Percentiles rank a stretch among this genome's conserved stretches.
phyloP scores from a whole-genome alignment of 192 early-diverging fungal genomes.

The Piromyces finnis region DNA sequence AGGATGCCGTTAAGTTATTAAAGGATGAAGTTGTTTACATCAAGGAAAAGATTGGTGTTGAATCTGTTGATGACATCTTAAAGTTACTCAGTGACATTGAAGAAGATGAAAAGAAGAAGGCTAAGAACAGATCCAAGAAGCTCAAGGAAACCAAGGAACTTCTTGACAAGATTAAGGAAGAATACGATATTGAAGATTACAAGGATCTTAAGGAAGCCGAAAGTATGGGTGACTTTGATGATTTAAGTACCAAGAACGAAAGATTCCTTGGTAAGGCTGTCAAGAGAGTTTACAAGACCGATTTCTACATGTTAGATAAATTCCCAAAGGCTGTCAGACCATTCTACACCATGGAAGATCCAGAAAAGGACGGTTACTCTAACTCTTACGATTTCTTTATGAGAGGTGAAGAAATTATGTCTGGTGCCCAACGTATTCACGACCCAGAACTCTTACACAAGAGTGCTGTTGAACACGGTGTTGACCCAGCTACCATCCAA shows the following conservation, averaged over 20 bases:
- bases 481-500: conserved; percentile 68
- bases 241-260: conserved; percentile 80
- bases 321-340: conserved; percentile 91
- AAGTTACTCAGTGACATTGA: background rate
- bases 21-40: conserved; percentile 73
- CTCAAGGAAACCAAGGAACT: background rate
- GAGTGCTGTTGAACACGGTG: conserved; percentile 40
- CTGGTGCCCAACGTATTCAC: conserved; percentile 97
- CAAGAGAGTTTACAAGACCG: conserved; percentile 83
- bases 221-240: conserved; percentile 62
- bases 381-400: conserved; percentile 99
- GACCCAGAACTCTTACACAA: conserved; percentile 70
- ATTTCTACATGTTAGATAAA: conserved; percentile 99
- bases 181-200: background rate
- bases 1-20: conserved; percentile 78
- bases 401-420: conserved; percentile 95
- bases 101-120: background rate
- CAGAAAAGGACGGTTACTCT: conserved; percentile 65
- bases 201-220: background rate
- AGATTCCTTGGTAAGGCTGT: conserved; percentile 69
- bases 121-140: background rate
- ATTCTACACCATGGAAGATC: conserved; percentile 99
- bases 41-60: background rate
- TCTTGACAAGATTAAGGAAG: background rate
- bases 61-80: background rate